phyloP scores from a whole-genome alignment of 441 rosid species.

The Hura crepitans region DNA sequence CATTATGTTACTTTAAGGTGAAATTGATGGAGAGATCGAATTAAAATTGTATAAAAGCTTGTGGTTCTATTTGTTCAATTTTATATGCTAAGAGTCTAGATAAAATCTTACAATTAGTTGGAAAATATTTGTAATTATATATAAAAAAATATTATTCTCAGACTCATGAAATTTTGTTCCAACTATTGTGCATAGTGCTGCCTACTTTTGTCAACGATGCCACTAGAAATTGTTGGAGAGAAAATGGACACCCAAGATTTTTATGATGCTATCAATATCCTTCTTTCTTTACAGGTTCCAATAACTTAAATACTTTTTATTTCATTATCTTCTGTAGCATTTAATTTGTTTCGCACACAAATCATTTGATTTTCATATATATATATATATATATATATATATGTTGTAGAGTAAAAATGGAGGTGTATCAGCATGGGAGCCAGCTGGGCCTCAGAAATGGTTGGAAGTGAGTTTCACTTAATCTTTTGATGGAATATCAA shows the following conservation, averaged over 20 bases:
- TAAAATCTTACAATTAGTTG: too few relatives aligned
- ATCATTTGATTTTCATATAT: too few relatives aligned
- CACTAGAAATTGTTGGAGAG: conserved; percentile 61
- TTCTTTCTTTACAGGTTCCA: conserved; percentile 56
- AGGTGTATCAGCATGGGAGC: conserved; percentile 74
- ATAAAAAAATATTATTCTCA: background rate
- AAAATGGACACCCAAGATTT: conserved; percentile 45
- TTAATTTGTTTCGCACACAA: too few relatives aligned
- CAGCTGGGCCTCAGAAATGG: conserved; percentile 62
- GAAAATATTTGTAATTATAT: too few relatives aligned
- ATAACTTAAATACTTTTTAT: too few relatives aligned
- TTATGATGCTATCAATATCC: conserved; percentile 56
- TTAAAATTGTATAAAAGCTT: too few relatives aligned
- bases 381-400: background rate
- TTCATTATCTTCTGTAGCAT: too few relatives aligned
- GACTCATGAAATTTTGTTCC: background rate
- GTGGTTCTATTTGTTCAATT: too few relatives aligned
- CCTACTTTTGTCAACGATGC: conserved; percentile 59
- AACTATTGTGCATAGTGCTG: conserved; percentile 57
- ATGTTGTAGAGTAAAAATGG: conserved; percentile 61
- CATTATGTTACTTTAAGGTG: too few relatives aligned
- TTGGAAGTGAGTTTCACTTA: conserved; percentile 45
- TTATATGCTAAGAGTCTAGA: too few relatives aligned
- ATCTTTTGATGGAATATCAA: too few relatives aligned
- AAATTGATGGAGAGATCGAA: too few relatives aligned